Evolutionary conservation across 805 yeast species (phyloP).

Genomic region (Martiniozyma abietophila): DNA sequence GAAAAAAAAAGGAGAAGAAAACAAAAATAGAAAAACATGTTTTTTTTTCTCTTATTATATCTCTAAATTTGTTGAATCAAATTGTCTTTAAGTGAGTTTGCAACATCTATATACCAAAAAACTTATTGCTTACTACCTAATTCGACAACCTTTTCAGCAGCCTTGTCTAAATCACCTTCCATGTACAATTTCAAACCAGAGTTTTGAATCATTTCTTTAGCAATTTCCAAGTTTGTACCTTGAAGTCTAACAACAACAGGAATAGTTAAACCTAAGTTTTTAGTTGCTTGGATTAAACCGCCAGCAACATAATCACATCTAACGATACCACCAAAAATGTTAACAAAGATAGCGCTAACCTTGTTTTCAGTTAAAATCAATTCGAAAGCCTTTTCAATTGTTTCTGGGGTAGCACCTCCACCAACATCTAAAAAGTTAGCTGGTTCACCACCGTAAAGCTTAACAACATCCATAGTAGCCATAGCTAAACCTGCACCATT

Average conservation of each 20-base stretch:
- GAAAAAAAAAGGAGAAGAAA: too few relatives aligned
- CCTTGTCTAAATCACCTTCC: conserved; percentile 88
- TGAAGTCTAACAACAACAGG: conserved; percentile 98
- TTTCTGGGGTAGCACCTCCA: conserved; percentile 99
- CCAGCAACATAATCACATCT: conserved; percentile 98
- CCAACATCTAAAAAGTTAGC: conserved; percentile 99
- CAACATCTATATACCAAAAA: neutral
- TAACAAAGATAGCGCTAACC: conserved; percentile 93
- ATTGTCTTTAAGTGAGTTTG: neutral
- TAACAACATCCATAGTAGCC: conserved; percentile 99
- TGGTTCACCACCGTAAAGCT: conserved; percentile 96
- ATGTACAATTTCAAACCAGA: conserved; percentile 92
- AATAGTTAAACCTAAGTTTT: conserved; percentile 78
- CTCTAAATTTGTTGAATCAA: neutral
- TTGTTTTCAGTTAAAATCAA: conserved; percentile 81
- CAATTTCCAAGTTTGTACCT: conserved; percentile 92
- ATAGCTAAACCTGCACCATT: conserved; percentile 99
- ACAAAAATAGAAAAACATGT: too few relatives aligned
- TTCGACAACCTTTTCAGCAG: conserved; percentile 90
- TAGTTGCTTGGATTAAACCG: conserved; percentile 93
- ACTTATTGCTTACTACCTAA: conserved; percentile 29
- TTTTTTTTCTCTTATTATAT: too few relatives aligned
- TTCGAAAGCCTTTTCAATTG: conserved; percentile 94
- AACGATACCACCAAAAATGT: conserved; percentile 98
- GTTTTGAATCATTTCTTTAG: conserved; percentile 73